phyloP scores from a whole-genome alignment of 306 rosid species.

The Prunus mongolica region DNA sequence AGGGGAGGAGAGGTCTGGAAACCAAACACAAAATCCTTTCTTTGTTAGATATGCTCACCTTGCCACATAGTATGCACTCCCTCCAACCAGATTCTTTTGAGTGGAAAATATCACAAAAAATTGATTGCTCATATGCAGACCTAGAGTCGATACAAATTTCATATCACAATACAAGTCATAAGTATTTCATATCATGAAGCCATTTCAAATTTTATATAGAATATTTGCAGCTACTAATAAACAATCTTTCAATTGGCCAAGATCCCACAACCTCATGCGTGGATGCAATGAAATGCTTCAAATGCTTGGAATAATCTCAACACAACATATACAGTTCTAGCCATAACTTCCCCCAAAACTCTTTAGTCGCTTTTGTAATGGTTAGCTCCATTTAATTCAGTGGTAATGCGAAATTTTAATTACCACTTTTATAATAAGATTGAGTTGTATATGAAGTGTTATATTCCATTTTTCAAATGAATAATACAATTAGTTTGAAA shows the following conservation, averaged over 20 bases:
- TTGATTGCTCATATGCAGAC: slow-evolving; percentile 78
- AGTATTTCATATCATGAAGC: background rate
- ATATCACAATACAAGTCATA: background rate
- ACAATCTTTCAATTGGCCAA: background rate
- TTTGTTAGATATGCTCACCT: slow-evolving; percentile 42
- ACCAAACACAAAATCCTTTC: background rate
- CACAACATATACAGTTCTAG: too few relatives aligned
- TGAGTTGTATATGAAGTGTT: background rate
- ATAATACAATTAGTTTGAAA: background rate
- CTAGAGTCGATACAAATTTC: slow-evolving; percentile 30
- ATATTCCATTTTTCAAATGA: background rate
- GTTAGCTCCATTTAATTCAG: background rate
- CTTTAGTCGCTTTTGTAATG: background rate
- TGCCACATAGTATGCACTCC: slow-evolving; percentile 73
- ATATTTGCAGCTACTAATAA: background rate
- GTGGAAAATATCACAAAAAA: slow-evolving; percentile 75
- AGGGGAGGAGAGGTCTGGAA: background rate
- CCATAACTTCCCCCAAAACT: too few relatives aligned
- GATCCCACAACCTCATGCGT: background rate
- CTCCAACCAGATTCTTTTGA: slow-evolving; percentile 92
- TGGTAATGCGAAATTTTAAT: background rate
- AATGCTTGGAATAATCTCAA: too few relatives aligned
- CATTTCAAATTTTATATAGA: background rate
- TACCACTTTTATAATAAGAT: background rate
- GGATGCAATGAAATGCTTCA: background rate